Evolutionary conservation across 1,139 yeast genomes (phyloP).

Genomic region (Suhomyces maxii): DNA sequence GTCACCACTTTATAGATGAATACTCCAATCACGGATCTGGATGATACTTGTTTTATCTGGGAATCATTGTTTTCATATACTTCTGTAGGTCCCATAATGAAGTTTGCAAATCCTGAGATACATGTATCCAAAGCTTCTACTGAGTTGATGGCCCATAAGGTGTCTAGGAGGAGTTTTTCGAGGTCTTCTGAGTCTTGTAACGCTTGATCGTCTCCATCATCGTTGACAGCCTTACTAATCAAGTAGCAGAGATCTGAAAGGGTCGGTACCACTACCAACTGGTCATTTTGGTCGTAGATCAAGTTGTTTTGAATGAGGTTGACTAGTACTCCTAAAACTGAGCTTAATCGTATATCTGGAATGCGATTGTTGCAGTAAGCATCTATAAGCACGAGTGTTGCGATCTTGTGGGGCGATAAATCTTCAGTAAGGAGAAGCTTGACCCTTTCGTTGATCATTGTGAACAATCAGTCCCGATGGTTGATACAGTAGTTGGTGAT

Average conservation of each 20-base stretch:
- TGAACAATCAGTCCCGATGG: neutral
- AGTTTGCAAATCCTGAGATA: constrained; percentile 13
- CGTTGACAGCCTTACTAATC: neutral
- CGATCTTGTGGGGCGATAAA: constrained; percentile 37
- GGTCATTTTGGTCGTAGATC: constrained; percentile 21
- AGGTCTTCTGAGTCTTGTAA: constrained; percentile 9
- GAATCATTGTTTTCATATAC: constrained; percentile 7
- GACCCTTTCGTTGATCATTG: constrained; percentile 2
- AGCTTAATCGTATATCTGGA: constrained; percentile 12
- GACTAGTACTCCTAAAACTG: constrained; percentile 20
- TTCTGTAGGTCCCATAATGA: constrained; percentile 11
- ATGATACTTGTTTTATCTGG: constrained; percentile 20
- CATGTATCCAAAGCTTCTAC: constrained; percentile 36
- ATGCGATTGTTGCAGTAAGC: constrained; percentile 23
- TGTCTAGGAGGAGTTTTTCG: constrained; percentile 14
- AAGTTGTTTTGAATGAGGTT: constrained; percentile 29
- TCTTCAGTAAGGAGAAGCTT: constrained; percentile 31
- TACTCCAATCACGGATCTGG: constrained; percentile 39
- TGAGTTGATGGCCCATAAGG: constrained; percentile 34
- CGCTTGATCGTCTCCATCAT: neutral
- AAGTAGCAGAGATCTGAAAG: constrained; percentile 26
- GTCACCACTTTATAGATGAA: constrained; percentile 42
- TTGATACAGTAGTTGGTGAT: neutral
- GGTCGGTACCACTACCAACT: constrained; percentile 29
- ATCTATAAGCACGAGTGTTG: constrained; percentile 25